Evolutionary conservation across 768 basidiomycete genomes (phyloP).

Genomic region (Boletus rubropictus): DNA sequence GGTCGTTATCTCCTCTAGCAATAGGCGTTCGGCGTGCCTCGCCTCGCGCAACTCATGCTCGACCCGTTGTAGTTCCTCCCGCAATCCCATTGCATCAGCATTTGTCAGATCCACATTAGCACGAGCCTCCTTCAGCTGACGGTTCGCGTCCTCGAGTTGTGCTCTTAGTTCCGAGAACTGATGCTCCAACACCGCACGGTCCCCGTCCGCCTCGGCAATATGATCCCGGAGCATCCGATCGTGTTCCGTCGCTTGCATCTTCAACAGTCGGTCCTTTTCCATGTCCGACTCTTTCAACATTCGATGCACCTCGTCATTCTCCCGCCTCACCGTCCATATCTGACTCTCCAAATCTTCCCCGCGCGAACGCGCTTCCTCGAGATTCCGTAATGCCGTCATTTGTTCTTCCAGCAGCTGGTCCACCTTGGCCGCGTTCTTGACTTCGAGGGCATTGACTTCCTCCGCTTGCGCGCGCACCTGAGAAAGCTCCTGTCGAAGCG

Average conservation of each 20-base stretch:
- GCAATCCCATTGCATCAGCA: slow-evolving; percentile 60
- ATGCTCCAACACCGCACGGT: slow-evolving; percentile 87
- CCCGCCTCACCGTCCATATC: slow-evolving; percentile 61
- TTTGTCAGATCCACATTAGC: slow-evolving; percentile 58
- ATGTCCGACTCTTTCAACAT: slow-evolving; percentile 61
- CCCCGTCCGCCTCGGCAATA: slow-evolving; percentile 88
- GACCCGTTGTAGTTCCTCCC: slow-evolving; percentile 67
- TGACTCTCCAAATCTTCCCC: slow-evolving; percentile 75
- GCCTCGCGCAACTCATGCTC: slow-evolving; percentile 68
- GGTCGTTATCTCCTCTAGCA: slow-evolving; percentile 70
- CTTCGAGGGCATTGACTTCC: slow-evolving; percentile 62
- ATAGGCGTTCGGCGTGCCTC: slow-evolving; percentile 56
- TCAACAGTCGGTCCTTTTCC: slow-evolving; percentile 77
- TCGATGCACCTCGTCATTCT: slow-evolving; percentile 60
- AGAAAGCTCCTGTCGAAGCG: slow-evolving; percentile 55
- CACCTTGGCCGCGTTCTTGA: slow-evolving; percentile 57
- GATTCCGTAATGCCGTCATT: slow-evolving; percentile 57
- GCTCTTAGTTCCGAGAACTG: slow-evolving; percentile 72
- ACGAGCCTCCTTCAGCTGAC: slow-evolving; percentile 57
- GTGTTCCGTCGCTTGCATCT: slow-evolving; percentile 63
- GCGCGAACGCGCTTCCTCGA: slow-evolving; percentile 70
- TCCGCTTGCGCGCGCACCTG: slow-evolving; percentile 59
- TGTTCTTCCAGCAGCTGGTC: slow-evolving; percentile 69
- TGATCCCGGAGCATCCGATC: slow-evolving; percentile 75
- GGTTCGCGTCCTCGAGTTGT: slow-evolving; percentile 52